Conservation (phyloP, 2,329 filamentous ascomycete genomes). For the Drechslerella dactyloides region DNA sequence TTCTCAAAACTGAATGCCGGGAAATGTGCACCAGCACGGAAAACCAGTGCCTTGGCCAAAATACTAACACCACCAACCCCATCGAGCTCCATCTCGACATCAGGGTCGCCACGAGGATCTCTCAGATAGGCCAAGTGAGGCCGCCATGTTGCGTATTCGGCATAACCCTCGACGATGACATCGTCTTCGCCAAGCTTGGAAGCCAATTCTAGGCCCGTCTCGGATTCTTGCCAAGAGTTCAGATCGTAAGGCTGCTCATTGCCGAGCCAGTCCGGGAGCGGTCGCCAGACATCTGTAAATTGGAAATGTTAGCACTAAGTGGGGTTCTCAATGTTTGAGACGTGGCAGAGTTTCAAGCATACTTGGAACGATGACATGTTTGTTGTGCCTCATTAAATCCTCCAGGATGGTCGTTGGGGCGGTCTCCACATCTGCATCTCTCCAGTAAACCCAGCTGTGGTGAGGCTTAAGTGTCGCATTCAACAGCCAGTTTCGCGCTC, state of each 20-base stretch:
- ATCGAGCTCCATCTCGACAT: slow-evolving; percentile 99
- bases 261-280: slow-evolving; percentile 97
- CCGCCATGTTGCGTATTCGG: slow-evolving; percentile 97
- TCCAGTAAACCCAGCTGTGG: slow-evolving; percentile 99
- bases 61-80: slow-evolving; percentile 98
- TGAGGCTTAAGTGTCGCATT: slow-evolving; percentile 91
- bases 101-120: slow-evolving; percentile 94
- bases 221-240: slow-evolving; percentile 99
- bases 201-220: slow-evolving; percentile 89
- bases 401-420: slow-evolving; percentile 96
- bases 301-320: slow-evolving; percentile 54
- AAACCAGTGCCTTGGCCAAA: slow-evolving; percentile 91
- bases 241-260: slow-evolving; percentile 98
- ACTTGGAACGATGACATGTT: slow-evolving; percentile 98
- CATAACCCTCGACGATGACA: slow-evolving; percentile 98
- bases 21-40: slow-evolving; percentile 93
- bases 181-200: slow-evolving; percentile 97
- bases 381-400: slow-evolving; percentile 98
- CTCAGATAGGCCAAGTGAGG: slow-evolving; percentile 95
- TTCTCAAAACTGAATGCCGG: slow-evolving; percentile 98
- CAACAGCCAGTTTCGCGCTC: slow-evolving; percentile 94
- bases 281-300: slow-evolving; percentile 87
- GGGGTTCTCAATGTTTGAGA: slow-evolving; percentile 49
- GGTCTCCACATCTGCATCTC: slow-evolving; percentile 97
- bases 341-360: slow-evolving; percentile 58